phyloP scores from a whole-genome alignment of 305 asterid species.

The Withania somnifera region DNA sequence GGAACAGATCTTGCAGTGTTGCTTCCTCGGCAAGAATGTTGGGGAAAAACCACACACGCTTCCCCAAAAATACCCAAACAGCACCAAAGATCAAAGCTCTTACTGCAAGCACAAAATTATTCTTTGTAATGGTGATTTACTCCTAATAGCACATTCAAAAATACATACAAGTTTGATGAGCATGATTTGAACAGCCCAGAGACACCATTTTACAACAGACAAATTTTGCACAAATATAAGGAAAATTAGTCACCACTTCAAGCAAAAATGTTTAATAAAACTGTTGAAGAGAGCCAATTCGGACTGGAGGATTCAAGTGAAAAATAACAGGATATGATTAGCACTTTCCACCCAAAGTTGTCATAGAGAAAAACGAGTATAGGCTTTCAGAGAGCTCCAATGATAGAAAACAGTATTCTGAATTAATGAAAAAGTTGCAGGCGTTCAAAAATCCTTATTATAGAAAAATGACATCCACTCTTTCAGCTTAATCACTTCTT shows the following conservation, averaged over 20 bases:
- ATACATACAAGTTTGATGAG: neutral
- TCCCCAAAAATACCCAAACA: slow-evolving; percentile 69
- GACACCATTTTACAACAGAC: neutral
- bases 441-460: neutral
- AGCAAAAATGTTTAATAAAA: neutral
- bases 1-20: slow-evolving; percentile 88
- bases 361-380: neutral
- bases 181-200: neutral
- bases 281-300: neutral
- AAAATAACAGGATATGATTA: neutral
- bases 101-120: slow-evolving; percentile 35
- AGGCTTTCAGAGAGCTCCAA: neutral
- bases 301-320: neutral
- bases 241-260: neutral
- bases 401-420: neutral
- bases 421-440: neutral
- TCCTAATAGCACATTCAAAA: neutral
- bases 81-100: slow-evolving; percentile 78
- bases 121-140: neutral
- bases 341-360: neutral
- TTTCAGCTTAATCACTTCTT: neutral
- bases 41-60: slow-evolving; percentile 95
- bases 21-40: slow-evolving; percentile 99
- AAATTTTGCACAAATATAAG: neutral
- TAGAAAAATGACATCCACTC: neutral